Evolutionary conservation across 345 rosid species (phyloP).

Genomic region (Pistacia integerrima): DNA sequence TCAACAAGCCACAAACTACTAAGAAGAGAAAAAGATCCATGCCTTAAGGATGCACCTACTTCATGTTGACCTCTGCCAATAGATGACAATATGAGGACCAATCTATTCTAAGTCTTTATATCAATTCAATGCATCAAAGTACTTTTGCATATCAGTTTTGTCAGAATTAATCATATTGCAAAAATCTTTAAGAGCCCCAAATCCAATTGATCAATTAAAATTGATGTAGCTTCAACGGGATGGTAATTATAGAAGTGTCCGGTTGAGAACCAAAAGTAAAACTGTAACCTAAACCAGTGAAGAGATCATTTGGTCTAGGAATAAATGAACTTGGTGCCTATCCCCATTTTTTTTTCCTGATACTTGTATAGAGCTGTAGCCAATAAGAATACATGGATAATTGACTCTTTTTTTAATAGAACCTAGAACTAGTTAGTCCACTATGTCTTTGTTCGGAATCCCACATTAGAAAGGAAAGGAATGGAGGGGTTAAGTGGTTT

Average conservation of each 20-base stretch:
- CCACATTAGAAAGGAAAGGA: too few relatives aligned
- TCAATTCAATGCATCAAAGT: neutral
- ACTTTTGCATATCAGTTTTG: neutral
- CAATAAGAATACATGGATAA: too few relatives aligned
- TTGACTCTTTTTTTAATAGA: too few relatives aligned
- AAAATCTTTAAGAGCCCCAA: neutral
- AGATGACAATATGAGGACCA: neutral
- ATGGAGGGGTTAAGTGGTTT: too few relatives aligned
- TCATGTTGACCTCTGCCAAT: neutral
- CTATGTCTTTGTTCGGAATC: neutral
- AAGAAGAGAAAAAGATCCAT: neutral
- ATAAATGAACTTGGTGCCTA: neutral
- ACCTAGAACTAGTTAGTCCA: neutral
- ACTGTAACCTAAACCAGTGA: neutral
- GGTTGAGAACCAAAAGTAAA: neutral
- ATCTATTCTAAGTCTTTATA: neutral
- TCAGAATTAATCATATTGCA: neutral
- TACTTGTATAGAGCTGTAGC: too few relatives aligned
- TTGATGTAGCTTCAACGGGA: neutral
- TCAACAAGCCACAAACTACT: neutral
- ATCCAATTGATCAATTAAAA: neutral
- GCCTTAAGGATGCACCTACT: neutral
- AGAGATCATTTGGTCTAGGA: neutral
- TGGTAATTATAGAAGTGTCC: neutral
- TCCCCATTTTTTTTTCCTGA: too few relatives aligned